Base-by-base conservation (phyloP, 768 basidiomycete genomes). In the Lentinula aciculospora region DNA sequence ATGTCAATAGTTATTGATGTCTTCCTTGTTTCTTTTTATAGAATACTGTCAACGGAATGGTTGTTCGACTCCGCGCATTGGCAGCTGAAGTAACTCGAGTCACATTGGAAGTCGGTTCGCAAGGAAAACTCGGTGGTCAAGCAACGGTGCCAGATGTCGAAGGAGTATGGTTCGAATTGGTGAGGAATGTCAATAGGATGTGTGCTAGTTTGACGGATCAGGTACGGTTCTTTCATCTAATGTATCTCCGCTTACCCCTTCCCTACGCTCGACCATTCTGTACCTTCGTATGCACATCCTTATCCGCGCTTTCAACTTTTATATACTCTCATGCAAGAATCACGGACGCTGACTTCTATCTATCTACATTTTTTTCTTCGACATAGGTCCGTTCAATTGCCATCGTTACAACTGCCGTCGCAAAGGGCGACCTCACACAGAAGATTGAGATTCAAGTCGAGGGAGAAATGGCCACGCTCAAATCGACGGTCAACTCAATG, bases 371-470 rank as follows among this genome's bases (percentile, higher is more conserved):
- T 3, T 46, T 3, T 28, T 46, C 5, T n/a, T 56, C 12, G 34
- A 10, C 8, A n/a, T 79, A 82, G 80, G 89, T 92, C 51, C 86
- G 89, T 54, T 87, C 85, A 40, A 93, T 93, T 60, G 90, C 91
- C 5, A 81, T 81, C 32, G 91, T 94, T 53, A 94, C 92, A 2
- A 93, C 89, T 4, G 91, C 92, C 15, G 93, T 97, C 58, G 94
- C 94, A 19, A 82, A 84, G 44, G 94, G 94, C 32, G 93, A 98
- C 68, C 76, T 94, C 76, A 91, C 88, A 1, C 90, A 92, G 73
- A 94, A 92, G 77, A 92, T 98, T 66, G 89, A 92, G 65, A 94
- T 98, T 60, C 84, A 88, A 60, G 89, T 90, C 61, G 88, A 91
- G 67, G 81, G 79, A 44, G 94, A 96, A 66, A 95, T 96, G 86